Evolutionary conservation across 345 rosid species (phyloP).

Genomic region (Salix exigua): DNA sequence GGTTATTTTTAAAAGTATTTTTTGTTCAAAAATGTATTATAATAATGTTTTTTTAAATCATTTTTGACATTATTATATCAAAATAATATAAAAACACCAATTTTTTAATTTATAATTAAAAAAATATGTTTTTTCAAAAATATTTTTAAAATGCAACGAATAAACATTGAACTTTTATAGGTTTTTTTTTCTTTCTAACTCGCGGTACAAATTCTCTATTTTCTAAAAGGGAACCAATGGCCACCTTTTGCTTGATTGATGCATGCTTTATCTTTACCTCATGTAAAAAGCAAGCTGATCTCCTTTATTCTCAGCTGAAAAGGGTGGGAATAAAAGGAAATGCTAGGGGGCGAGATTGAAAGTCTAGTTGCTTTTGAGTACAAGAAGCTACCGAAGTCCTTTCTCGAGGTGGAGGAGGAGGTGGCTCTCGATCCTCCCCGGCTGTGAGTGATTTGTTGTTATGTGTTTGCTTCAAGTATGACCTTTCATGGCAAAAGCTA

Average conservation of each 20-base stretch:
- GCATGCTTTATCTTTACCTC: conserved; percentile 27
- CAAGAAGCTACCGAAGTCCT: conserved; percentile 63
- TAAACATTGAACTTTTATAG: background rate
- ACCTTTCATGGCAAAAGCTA: conserved; percentile 44
- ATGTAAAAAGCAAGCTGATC: conserved; percentile 32
- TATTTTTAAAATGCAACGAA: rapidly evolving
- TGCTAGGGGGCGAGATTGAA: conserved; percentile 16
- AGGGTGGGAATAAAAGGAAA: background rate
- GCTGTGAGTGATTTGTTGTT: conserved; percentile 41
- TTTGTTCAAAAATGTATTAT: too few species aligned
- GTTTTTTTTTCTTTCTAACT: background rate
- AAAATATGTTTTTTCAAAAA: too few species aligned
- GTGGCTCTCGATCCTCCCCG: conserved; percentile 35
- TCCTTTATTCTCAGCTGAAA: conserved; percentile 34
- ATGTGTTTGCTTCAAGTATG: conserved; percentile 65
- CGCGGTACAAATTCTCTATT: conserved; percentile 24
- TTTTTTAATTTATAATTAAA: too few species aligned
- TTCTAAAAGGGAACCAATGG: conserved; percentile 25
- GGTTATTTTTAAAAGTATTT: too few species aligned
- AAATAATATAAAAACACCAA: too few species aligned
- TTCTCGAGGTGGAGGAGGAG: conserved; percentile 11
- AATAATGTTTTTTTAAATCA: too few species aligned
- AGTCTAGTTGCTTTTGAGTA: conserved; percentile 63
- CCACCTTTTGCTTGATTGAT: conserved; percentile 44
- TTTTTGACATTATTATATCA: too few species aligned